phyloP scores from a whole-genome alignment of 495 filamentous ascomycete genomes.

The Evernia prunastri region DNA sequence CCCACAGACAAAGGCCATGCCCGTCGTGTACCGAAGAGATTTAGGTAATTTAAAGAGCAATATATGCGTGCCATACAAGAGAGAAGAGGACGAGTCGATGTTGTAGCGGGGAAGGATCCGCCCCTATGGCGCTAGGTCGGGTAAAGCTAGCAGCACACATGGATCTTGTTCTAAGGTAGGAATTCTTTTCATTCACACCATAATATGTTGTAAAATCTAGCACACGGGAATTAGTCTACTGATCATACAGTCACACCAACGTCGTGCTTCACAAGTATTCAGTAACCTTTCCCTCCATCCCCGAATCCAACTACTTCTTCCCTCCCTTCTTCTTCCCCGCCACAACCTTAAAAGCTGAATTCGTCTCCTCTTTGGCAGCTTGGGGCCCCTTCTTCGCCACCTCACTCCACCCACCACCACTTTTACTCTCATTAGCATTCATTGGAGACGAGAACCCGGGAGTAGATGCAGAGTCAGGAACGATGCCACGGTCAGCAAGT shows the following conservation, averaged over 20 bases:
- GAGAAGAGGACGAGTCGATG: no score
- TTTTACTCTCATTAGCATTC: constrained; percentile 38
- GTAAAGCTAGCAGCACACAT: neutral
- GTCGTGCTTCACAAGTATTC: neutral
- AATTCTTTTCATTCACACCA: neutral
- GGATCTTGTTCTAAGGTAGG: neutral
- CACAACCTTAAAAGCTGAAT: constrained; percentile 78
- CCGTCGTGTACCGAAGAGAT: no score
- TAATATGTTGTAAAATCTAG: no score
- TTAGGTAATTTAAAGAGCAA: no score
- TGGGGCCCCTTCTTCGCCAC: constrained; percentile 84
- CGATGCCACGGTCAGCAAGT: constrained; percentile 81
- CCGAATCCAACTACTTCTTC: constrained; percentile 48
- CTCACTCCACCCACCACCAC: constrained; percentile 82
- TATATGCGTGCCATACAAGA: no score
- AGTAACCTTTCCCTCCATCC: neutral
- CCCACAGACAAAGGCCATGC: no score
- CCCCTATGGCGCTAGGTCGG: neutral
- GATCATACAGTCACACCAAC: neutral
- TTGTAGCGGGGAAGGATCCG: neutral
- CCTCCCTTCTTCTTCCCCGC: constrained; percentile 82
- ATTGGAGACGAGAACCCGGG: constrained; percentile 38
- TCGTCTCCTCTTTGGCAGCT: constrained; percentile 47
- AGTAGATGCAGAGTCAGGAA: constrained; percentile 46
- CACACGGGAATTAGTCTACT: neutral